Evolutionary conservation across 108 stramenopile genomes (phyloP).

Genomic region (Epithemia pelagica): DNA sequence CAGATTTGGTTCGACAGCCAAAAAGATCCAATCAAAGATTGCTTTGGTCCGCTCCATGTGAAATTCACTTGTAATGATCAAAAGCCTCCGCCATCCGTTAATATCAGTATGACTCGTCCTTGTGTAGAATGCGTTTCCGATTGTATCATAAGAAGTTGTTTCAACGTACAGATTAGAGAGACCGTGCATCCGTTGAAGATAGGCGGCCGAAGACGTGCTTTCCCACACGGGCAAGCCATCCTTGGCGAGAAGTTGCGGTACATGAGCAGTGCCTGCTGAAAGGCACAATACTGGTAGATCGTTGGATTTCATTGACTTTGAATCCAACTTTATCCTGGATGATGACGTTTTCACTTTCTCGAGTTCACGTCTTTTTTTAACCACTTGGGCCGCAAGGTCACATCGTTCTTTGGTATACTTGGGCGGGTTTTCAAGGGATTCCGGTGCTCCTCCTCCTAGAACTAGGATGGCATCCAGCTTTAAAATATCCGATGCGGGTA

Average conservation of each 20-base stretch:
- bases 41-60: slow-evolving; percentile 68
- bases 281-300: slow-evolving; percentile 50
- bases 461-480: slow-evolving; percentile 65
- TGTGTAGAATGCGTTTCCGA: slow-evolving; percentile 73
- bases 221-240: slow-evolving; percentile 83
- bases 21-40: slow-evolving; percentile 85
- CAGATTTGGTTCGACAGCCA: slow-evolving; percentile 7
- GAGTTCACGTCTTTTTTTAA: neutral
- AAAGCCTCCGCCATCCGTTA: slow-evolving; percentile 39
- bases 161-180: slow-evolving; percentile 52
- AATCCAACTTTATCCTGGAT: too few relatives aligned
- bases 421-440: slow-evolving; percentile 50
- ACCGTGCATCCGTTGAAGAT: slow-evolving; percentile 30
- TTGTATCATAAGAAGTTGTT: slow-evolving; percentile 82
- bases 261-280: slow-evolving; percentile 81
- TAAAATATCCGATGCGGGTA: slow-evolving; percentile 27
- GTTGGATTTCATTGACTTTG: neutral
- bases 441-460: slow-evolving; percentile 74
- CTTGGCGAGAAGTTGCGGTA: slow-evolving; percentile 52
- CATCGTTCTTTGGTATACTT: slow-evolving; percentile 57
- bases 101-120: slow-evolving; percentile 66
- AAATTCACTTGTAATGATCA: slow-evolving; percentile 78
- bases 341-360: neutral
- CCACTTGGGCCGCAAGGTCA: slow-evolving; percentile 39
- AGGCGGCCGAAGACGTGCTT: slow-evolving; percentile 66